Evolutionary conservation across 768 basidiomycete species (phyloP), one percentile per base, ranked within the genome.

Genomic region (Suillus brevipes): DNA sequence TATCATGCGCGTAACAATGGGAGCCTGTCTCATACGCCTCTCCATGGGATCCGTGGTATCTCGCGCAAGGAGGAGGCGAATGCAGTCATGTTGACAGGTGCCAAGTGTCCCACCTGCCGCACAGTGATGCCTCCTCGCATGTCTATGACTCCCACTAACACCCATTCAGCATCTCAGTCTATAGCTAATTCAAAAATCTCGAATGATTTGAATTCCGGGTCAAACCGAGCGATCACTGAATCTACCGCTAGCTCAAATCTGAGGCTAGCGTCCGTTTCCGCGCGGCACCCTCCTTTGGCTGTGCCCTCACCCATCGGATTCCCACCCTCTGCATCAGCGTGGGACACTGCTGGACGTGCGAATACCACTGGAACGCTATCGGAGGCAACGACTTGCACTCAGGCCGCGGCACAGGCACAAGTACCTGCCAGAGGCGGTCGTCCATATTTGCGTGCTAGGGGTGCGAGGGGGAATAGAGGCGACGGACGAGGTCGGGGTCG

Each of bases 171-270:
- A 23, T 43, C 36, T 25, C 69, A 45, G 16, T 43, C 18, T 28
- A 37, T n/a, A 14, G 31, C 14, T 20, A 23, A 12, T 4, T 50
- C 50, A 20, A 50, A 37, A 6, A 28, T 52, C 16, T 28, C 16
- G 4, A 18, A 18, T 5, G 7, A n/a, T 53, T 40, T 59, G n/a
- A 64, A 16, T 8, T 47, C 59, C 6, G 20, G 23, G 23, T 31
- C 31, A 31, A 31, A 31, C 31, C 57, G 36, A 40, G 43, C 42
- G 20, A 64, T 38, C 31, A 42, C 63, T 45, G 65, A 61, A 20
- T 66, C 67, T 9, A 10, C 4, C 18, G 61, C 5, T 5, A 62
- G 68, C 5, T 77, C 75, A 2, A 73, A 64, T 34, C 65, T 70
- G 0, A 43, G 63, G 7, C n/a, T 60, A 8, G 58, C 64, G 14